Evolutionary conservation across 2,329 filamentous ascomycete genomes (phyloP).

Genomic region (Aspergillus carbonarius): DNA sequence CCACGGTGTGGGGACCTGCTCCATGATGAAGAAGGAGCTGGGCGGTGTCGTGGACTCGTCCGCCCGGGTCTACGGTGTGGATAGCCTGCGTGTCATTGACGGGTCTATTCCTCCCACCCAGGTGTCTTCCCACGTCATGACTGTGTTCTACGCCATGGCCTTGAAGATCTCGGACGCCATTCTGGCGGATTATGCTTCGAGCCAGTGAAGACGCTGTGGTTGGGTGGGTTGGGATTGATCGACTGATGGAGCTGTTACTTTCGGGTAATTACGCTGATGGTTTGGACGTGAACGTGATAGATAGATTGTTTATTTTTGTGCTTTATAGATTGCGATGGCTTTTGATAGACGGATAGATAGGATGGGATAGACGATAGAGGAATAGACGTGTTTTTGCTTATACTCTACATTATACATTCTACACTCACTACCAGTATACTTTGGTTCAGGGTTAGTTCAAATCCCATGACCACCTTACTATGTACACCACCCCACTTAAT

Average conservation of each 20-base stretch:
- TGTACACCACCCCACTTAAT: too few relatives aligned
- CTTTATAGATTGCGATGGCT: too few relatives aligned
- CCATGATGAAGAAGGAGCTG: slow-evolving; percentile 33
- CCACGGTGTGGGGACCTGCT: slow-evolving; percentile 33
- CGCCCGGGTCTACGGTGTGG: slow-evolving; percentile 31
- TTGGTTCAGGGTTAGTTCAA: too few relatives aligned
- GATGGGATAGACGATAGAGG: background rate
- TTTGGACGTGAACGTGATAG: too few relatives aligned
- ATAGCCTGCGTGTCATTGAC: slow-evolving; percentile 38
- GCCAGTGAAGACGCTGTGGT: background rate
- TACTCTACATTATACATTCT: too few relatives aligned
- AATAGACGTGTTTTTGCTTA: background rate
- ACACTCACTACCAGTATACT: too few relatives aligned
- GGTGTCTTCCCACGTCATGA: slow-evolving; percentile 33
- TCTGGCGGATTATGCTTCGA: background rate
- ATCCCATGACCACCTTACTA: too few relatives aligned
- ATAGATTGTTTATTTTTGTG: too few relatives aligned
- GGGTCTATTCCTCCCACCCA: slow-evolving; percentile 37
- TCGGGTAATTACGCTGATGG: too few relatives aligned
- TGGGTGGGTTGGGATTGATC: background rate
- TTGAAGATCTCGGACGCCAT: slow-evolving; percentile 24
- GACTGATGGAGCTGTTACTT: background rate
- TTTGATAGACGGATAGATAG: background rate
- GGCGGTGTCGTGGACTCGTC: slow-evolving; percentile 35
- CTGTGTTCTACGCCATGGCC: slow-evolving; percentile 32